These are phyloP conservation scores for Suillus clintonianus DNA, from an alignment of 768 basidiomycete species.

Conservation along the genomic window DNA sequence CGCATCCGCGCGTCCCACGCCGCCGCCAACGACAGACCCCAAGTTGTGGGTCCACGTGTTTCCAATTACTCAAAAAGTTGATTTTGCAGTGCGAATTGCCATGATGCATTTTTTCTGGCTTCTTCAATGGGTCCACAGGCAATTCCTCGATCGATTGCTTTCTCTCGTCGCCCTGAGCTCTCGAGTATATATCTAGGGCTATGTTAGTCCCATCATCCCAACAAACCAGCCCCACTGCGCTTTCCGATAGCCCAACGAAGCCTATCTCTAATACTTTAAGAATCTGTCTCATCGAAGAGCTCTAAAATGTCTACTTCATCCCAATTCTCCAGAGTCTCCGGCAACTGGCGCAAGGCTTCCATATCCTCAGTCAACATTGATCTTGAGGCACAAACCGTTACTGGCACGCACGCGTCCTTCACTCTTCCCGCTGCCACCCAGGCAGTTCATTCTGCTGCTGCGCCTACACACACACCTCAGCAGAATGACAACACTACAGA, in stretches of 20 bases:
- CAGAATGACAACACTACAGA: not conserved
- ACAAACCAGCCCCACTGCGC: not conserved
- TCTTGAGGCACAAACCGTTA: conserved; percentile 18
- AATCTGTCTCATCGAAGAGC: conserved; percentile 6
- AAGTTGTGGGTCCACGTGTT: conserved; percentile 6
- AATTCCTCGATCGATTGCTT: conserved; percentile 10
- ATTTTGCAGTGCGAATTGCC: conserved; percentile 2
- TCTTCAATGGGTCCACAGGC: conserved; percentile 12
- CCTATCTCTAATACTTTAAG: not conserved
- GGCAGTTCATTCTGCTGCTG: conserved; percentile 4
- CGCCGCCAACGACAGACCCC: not conserved
- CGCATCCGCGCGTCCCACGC: not conserved
- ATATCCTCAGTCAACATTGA: conserved; percentile 11
- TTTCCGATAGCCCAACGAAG: not conserved
- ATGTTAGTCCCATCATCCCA: conserved; percentile 2
- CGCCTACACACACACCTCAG: conserved; percentile 10
- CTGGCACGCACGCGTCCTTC: conserved; percentile 7
- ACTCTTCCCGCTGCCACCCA: conserved; percentile 9
- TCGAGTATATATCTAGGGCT: conserved; percentile 12
- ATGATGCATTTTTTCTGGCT: not conserved
- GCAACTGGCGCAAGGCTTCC: conserved; percentile 16
- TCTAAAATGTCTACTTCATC: not conserved
- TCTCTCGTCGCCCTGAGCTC: not conserved
- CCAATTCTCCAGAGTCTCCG: conserved; percentile 13
- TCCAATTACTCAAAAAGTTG: conserved; percentile 1